These are phyloP conservation scores for Bothia castanella DNA, from an alignment of 1,284 basidiomycete species.

Conservation along the genomic window DNA sequence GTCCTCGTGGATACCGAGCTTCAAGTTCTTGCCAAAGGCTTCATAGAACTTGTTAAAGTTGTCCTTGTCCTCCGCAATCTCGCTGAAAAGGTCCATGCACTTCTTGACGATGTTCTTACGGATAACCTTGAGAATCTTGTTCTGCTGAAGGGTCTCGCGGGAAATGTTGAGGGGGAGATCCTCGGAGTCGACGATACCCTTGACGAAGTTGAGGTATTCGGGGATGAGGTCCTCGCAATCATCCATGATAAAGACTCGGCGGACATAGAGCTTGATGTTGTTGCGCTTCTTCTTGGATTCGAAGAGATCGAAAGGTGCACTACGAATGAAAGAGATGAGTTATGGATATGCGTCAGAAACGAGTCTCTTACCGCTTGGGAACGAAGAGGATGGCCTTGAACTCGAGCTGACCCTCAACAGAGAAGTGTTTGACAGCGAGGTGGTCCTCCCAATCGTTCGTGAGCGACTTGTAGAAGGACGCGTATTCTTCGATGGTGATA, in stretches of 20 bases:
- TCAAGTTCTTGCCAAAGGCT: constrained; percentile 95
- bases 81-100: constrained; percentile 90
- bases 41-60: constrained; percentile 98
- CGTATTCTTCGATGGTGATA: constrained; percentile 92
- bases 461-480: constrained; percentile 98
- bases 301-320: constrained; percentile 98
- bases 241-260: constrained; percentile 99
- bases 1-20: constrained; percentile 99
- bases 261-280: constrained; percentile 99
- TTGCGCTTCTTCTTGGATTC: constrained; percentile 99
- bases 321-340: constrained; percentile 31
- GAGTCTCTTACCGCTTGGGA: constrained; percentile 78
- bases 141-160: constrained; percentile 99
- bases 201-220: constrained; percentile 99
- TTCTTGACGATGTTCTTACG: constrained; percentile 99
- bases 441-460: constrained; percentile 99
- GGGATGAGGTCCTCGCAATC: constrained; percentile 99
- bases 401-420: constrained; percentile 99
- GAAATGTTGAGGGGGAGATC: constrained; percentile 99
- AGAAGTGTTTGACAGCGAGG: constrained; percentile 99
- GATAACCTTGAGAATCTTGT: constrained; percentile 99
- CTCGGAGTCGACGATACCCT: constrained; percentile 99
- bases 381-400: constrained; percentile 99
- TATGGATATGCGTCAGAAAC: not conserved
- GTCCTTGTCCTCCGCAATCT: constrained; percentile 99